Conservation (phyloP, 768 basidiomycete genomes). For the Boletus eberwhitei region DNA sequence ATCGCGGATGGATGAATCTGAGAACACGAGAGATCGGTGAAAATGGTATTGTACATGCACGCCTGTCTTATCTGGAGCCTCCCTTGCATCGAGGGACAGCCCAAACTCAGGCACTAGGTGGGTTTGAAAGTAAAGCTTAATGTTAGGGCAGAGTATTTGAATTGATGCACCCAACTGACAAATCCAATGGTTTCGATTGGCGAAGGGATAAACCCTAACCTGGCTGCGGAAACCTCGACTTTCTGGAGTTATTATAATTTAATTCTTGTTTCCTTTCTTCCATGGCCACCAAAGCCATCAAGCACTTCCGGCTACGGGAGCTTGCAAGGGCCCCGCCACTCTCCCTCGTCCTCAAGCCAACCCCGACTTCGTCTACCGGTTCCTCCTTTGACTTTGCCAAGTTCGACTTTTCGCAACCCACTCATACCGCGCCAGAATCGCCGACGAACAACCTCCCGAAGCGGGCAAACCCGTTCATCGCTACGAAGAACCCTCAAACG, state of each 20-base stretch:
- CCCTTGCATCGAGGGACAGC: too few relatives aligned
- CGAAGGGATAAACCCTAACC: background rate
- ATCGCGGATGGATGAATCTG: too few relatives aligned
- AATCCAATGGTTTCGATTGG: too few relatives aligned
- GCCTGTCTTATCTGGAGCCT: too few relatives aligned
- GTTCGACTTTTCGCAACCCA: slow-evolving; percentile 19
- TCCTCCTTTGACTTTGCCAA: slow-evolving; percentile 17
- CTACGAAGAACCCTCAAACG: slow-evolving; percentile 54
- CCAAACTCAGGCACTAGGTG: too few relatives aligned
- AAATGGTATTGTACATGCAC: too few relatives aligned
- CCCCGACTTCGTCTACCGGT: background rate
- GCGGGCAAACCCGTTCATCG: slow-evolving; percentile 64
- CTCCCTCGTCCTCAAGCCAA: slow-evolving; percentile 27
- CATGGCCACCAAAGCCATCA: slow-evolving; percentile 27
- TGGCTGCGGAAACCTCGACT: too few relatives aligned
- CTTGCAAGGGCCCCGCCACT: slow-evolving; percentile 16
- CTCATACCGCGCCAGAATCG: background rate
- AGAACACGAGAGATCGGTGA: too few relatives aligned
- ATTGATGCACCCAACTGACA: too few relatives aligned
- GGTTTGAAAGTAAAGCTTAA: too few relatives aligned
- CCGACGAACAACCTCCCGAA: slow-evolving; percentile 17
- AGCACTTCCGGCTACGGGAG: slow-evolving; percentile 26
- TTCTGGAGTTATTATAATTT: background rate
- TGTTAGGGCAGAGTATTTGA: too few relatives aligned
- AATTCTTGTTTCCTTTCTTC: background rate